Conservation (phyloP, 768 basidiomycete genomes). For the Phallus indusiatus region DNA sequence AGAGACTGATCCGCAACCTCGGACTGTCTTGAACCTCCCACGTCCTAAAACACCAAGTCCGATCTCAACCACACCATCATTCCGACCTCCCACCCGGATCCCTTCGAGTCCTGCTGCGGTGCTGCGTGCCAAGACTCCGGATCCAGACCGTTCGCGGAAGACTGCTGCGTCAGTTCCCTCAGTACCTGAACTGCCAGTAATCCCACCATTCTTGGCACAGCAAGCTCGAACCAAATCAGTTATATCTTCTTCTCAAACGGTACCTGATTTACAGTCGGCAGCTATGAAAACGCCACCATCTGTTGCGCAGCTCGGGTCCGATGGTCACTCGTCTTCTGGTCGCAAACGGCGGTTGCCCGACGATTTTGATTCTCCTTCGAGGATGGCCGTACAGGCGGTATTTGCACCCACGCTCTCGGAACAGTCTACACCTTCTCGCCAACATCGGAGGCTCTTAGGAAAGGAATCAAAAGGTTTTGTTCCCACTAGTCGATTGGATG, state of each 20-base stretch:
- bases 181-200: constrained; percentile 36
- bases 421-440: constrained; percentile 43
- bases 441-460: constrained; percentile 45
- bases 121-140: constrained; percentile 22
- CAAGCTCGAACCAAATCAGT: constrained; percentile 36
- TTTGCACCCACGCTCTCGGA: constrained; percentile 34
- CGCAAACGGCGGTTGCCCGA: constrained; percentile 72
- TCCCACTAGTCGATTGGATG: constrained; percentile 40
- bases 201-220: constrained; percentile 40
- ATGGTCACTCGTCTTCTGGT: constrained; percentile 25
- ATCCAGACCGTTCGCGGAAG: constrained; percentile 23
- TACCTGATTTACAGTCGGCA: constrained; percentile 18
- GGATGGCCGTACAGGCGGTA: constrained; percentile 56
- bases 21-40: constrained; percentile 15
- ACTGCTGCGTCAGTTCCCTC: constrained; percentile 38
- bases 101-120: constrained; percentile 14
- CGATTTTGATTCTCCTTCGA: constrained; percentile 53
- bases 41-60: constrained; percentile 49
- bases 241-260: constrained; percentile 15
- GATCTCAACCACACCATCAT: not conserved
- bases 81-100: not conserved
- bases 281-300: constrained; percentile 6
- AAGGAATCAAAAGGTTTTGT: constrained; percentile 62
- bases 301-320: not conserved
- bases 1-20: constrained; percentile 13